Evolutionary conservation across 2,329 filamentous ascomycete genomes (phyloP).

Genomic region (Macrophomina phaseolina): DNA sequence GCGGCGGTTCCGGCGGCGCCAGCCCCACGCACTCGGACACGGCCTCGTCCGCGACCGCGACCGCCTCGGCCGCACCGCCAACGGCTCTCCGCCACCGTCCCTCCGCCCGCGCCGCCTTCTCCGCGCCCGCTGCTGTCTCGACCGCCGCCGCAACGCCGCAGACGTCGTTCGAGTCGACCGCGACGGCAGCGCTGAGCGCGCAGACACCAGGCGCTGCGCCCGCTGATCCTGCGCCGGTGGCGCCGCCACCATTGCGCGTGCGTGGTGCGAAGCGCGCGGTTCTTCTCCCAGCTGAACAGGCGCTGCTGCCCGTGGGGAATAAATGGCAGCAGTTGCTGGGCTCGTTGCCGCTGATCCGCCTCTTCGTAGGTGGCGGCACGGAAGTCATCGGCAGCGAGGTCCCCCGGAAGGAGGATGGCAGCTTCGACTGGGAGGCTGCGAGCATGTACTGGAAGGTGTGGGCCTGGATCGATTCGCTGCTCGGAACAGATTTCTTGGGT

Average conservation of each 20-base stretch:
- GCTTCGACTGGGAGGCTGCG: constrained; percentile 75
- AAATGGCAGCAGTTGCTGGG: constrained; percentile 49
- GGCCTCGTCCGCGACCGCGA: constrained; percentile 50
- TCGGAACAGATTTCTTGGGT: constrained; percentile 68
- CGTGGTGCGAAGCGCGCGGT: constrained; percentile 46
- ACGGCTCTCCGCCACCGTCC: background rate
- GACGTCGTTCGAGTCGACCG: constrained; percentile 27
- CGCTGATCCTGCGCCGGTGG: background rate
- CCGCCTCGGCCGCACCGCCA: constrained; percentile 27
- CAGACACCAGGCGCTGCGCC: constrained; percentile 28
- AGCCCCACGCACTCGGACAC: constrained; percentile 45
- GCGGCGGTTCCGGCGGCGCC: constrained; percentile 31
- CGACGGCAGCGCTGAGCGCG: constrained; percentile 19
- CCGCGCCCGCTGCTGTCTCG: constrained; percentile 36
- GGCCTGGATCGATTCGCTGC: constrained; percentile 60
- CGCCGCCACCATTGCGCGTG: constrained; percentile 42
- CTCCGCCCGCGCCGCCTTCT: constrained; percentile 29
- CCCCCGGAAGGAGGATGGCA: constrained; percentile 72
- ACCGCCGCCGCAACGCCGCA: constrained; percentile 31
- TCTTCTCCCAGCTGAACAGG: constrained; percentile 52
- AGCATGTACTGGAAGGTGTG: constrained; percentile 67
- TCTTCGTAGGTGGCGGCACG: constrained; percentile 51
- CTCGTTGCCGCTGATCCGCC: constrained; percentile 58
- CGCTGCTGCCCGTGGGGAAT: constrained; percentile 51
- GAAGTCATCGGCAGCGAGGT: constrained; percentile 77